These are phyloP conservation scores for Boletellus deceptivus DNA, from an alignment of 1,284 basidiomycete species.

Conservation along the genomic window DNA sequence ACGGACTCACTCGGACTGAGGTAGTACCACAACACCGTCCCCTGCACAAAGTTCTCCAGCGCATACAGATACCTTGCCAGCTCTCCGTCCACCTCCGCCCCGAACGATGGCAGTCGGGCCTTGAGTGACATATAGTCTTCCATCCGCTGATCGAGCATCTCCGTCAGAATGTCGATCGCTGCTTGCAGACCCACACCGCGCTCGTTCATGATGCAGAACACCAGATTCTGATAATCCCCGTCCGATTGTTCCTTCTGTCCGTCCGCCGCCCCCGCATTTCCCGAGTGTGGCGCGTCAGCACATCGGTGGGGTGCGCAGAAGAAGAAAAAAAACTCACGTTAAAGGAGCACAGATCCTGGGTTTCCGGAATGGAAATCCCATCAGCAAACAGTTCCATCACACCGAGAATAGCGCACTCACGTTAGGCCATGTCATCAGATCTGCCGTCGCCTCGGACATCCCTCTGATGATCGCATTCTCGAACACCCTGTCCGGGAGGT, in stretches of 20 bases:
- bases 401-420: conserved; percentile 28
- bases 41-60: conserved; percentile 48
- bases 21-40: conserved; percentile 49
- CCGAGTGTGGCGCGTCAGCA: too few relatives aligned
- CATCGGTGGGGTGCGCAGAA: too few relatives aligned
- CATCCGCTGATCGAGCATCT: conserved; percentile 44
- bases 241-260: conserved; percentile 49
- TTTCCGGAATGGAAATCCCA: not conserved
- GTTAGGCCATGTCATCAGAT: conserved; percentile 54
- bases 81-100: conserved; percentile 39
- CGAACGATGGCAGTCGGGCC: conserved; percentile 41
- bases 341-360: conserved; percentile 47
- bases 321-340: conserved; percentile 38
- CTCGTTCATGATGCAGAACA: conserved; percentile 48
- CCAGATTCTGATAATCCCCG: conserved; percentile 50
- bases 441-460: conserved; percentile 45
- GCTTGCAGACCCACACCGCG: conserved; percentile 42
- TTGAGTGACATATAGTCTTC: conserved; percentile 41
- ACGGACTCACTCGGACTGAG: conserved; percentile 35
- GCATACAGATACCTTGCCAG: conserved; percentile 39
- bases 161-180: conserved; percentile 42
- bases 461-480: conserved; percentile 38
- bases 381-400: not conserved
- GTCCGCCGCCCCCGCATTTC: not conserved
- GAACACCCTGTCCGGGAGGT: conserved; percentile 45